A percentile compares a stretch with the other conserved stretches of the same genome.
These are phyloP conservation scores for Diplodia corticola DNA, from an alignment of 2,329 filamentous ascomycete species.

Conservation along the genomic window DNA sequence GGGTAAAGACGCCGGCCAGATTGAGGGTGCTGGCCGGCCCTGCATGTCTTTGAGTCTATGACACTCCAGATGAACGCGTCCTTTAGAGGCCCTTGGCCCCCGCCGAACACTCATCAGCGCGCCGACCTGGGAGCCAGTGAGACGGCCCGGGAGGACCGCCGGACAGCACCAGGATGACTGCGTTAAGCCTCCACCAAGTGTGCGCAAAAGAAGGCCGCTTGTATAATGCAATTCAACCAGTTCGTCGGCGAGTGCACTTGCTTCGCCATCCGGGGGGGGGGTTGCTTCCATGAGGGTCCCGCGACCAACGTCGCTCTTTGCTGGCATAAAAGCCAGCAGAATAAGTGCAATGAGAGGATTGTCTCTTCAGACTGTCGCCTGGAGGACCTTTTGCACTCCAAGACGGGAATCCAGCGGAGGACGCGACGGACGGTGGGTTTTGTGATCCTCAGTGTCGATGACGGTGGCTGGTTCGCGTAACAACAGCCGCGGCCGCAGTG, in stretches of 20 bases:
- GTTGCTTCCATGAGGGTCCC: slow-evolving; percentile 1
- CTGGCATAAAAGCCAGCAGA: too few relatives aligned
- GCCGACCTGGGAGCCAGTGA: slow-evolving; percentile 66
- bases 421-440: too few relatives aligned
- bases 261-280: background rate
- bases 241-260: background rate
- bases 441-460: too few relatives aligned
- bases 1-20: slow-evolving; percentile 64
- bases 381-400: too few relatives aligned
- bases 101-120: slow-evolving; percentile 68
- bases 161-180: slow-evolving; percentile 17
- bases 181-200: background rate
- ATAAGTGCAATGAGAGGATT: too few relatives aligned
- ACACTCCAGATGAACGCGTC: slow-evolving; percentile 67
- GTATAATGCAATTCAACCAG: too few relatives aligned
- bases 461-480: too few relatives aligned
- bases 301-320: background rate
- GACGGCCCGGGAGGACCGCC: slow-evolving; percentile 55
- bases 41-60: slow-evolving; percentile 59
- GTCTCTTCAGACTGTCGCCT: too few relatives aligned
- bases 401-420: too few relatives aligned
- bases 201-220: background rate
- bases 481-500: too few relatives aligned
- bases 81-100: slow-evolving; percentile 68
- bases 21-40: slow-evolving; percentile 61